phyloP scores from a whole-genome alignment of 768 basidiomycete genomes.

The Rhodotorula kratochvilovae region DNA sequence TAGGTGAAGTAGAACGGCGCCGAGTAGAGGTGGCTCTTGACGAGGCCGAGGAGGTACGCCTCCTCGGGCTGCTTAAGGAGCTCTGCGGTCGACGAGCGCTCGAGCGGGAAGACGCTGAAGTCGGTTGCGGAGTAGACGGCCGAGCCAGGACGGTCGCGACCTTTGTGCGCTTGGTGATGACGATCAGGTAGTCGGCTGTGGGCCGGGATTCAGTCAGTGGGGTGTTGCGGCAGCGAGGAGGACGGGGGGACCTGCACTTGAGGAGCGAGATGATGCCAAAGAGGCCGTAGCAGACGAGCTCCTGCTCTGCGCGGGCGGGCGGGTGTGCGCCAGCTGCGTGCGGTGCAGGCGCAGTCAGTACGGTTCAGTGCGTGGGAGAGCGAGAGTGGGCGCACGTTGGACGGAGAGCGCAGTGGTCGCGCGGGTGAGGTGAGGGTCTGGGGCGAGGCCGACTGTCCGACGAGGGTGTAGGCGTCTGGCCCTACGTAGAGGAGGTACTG shows the following conservation, averaged over 20 bases:
- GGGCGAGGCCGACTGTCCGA: constrained; percentile 30
- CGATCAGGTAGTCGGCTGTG: constrained; percentile 90
- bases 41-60: constrained; percentile 75
- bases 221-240: neutral
- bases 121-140: constrained; percentile 84
- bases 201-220: neutral
- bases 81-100: constrained; percentile 60
- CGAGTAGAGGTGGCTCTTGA: constrained; percentile 72
- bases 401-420: constrained; percentile 47
- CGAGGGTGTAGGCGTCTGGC: constrained; percentile 34
- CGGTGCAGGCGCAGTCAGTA: neutral
- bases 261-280: constrained; percentile 53
- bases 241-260: constrained; percentile 46
- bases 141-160: constrained; percentile 74
- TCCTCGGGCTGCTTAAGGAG: constrained; percentile 77
- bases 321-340: constrained; percentile 40
- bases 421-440: constrained; percentile 49
- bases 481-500: constrained; percentile 31
- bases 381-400: constrained; percentile 46
- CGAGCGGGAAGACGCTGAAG: constrained; percentile 84
- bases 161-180: constrained; percentile 76
- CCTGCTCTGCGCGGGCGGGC: constrained; percentile 46
- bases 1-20: constrained; percentile 89
- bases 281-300: constrained; percentile 52
- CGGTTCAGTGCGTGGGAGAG: neutral